Percentiles rank a stretch among this genome's conserved stretches.
Evolutionary conservation across 495 filamentous ascomycete species (phyloP).

Genomic region (Aspergillus ellipticus): DNA sequence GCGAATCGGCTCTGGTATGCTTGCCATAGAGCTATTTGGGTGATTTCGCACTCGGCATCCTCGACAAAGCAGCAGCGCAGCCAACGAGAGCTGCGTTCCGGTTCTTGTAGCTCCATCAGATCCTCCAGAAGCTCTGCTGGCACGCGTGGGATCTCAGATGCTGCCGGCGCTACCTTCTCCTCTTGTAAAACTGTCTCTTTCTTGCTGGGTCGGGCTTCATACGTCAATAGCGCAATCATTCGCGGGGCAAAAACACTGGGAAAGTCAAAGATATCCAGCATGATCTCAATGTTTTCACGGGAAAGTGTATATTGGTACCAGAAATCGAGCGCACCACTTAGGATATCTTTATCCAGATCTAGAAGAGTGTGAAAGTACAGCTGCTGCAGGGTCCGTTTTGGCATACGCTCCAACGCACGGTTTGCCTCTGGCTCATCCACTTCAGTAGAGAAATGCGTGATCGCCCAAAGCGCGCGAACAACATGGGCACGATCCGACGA

Average conservation of each 20-base stretch:
- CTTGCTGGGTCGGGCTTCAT: slow-evolving; percentile 51
- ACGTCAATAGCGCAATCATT: slow-evolving; percentile 69
- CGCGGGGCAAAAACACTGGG: slow-evolving; percentile 66
- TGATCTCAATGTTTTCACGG: slow-evolving; percentile 74
- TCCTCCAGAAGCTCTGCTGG: slow-evolving; percentile 74
- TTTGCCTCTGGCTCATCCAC: slow-evolving; percentile 66
- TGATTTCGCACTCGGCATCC: slow-evolving; percentile 78
- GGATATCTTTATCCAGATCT: slow-evolving; percentile 81
- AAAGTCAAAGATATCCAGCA: slow-evolving; percentile 59
- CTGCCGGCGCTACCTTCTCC: slow-evolving; percentile 45
- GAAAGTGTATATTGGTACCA: slow-evolving; percentile 91
- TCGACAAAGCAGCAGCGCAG: slow-evolving; percentile 67
- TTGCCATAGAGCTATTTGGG: slow-evolving; percentile 94
- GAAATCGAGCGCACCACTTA: slow-evolving; percentile 85
- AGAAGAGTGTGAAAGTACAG: slow-evolving; percentile 78
- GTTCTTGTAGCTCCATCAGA: slow-evolving; percentile 72
- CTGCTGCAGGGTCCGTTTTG: slow-evolving; percentile 57
- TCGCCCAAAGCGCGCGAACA: slow-evolving; percentile 73
- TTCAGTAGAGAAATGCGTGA: slow-evolving; percentile 84
- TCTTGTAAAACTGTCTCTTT: slow-evolving; percentile 42
- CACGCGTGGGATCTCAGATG: slow-evolving; percentile 66
- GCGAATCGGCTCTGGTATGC: slow-evolving; percentile 86
- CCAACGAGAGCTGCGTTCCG: slow-evolving; percentile 86
- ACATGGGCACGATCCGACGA: slow-evolving; percentile 82
- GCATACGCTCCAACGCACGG: slow-evolving; percentile 65